Evolutionary conservation across 2,329 filamentous ascomycete species (phyloP).

Genomic region (Elsinoe perseae): DNA sequence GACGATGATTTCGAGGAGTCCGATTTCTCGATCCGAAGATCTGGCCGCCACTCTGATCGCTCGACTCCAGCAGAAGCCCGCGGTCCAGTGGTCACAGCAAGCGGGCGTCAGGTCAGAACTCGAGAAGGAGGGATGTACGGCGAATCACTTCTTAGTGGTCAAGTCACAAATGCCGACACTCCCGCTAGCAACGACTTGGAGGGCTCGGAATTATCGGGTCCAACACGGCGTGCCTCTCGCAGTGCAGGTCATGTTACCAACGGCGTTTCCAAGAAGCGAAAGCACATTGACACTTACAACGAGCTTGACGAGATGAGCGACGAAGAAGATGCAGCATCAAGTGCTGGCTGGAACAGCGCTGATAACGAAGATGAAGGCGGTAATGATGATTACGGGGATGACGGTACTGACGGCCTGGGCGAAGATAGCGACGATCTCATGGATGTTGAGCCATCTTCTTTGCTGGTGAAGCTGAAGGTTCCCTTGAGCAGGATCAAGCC

Average conservation of each 20-base stretch:
- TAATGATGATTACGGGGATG: slow-evolving; percentile 51
- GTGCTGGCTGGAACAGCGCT: slow-evolving; percentile 27
- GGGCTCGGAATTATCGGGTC: slow-evolving; percentile 18
- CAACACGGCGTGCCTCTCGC: slow-evolving; percentile 35
- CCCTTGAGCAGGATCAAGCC: not conserved
- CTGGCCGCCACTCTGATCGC: slow-evolving; percentile 58
- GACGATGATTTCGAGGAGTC: slow-evolving; percentile 60
- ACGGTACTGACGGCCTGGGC: slow-evolving; percentile 40
- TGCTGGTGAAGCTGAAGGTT: slow-evolving; percentile 63
- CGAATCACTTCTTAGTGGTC: slow-evolving; percentile 51
- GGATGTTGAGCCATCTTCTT: slow-evolving; percentile 42
- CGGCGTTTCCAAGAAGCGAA: slow-evolving; percentile 37
- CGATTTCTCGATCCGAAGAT: slow-evolving; percentile 56
- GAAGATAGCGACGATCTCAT: slow-evolving; percentile 32
- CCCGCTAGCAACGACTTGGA: slow-evolving; percentile 38
- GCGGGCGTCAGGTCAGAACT: slow-evolving; percentile 74
- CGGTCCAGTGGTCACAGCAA: slow-evolving; percentile 65
- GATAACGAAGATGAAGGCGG: slow-evolving; percentile 63
- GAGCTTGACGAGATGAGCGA: slow-evolving; percentile 53
- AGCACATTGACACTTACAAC: slow-evolving; percentile 49
- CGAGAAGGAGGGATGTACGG: slow-evolving; percentile 57
- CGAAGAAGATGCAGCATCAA: slow-evolving; percentile 49
- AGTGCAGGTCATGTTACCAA: slow-evolving; percentile 24
- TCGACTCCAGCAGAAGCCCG: slow-evolving; percentile 62
- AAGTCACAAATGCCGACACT: slow-evolving; percentile 37